phyloP scores from a whole-genome alignment of 768 basidiomycete genomes.

The Dendrothele bispora region DNA sequence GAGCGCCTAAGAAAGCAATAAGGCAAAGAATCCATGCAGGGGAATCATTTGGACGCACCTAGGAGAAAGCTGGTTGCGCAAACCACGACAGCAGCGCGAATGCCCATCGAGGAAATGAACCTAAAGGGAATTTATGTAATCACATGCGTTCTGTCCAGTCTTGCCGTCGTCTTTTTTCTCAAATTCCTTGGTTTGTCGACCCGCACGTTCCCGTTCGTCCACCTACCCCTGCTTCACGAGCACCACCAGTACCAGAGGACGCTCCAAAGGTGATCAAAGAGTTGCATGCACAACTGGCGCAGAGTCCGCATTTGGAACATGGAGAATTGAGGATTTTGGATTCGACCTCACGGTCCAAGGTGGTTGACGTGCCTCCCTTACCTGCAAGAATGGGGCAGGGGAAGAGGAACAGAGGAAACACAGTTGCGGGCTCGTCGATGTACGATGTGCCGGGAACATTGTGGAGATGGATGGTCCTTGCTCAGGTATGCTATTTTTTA shows the following conservation, averaged over 20 bases:
- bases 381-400: slow-evolving; percentile 61
- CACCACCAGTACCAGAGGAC: slow-evolving; percentile 48
- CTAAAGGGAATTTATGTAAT: slow-evolving; percentile 3
- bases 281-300: slow-evolving; percentile 55
- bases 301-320: slow-evolving; percentile 71
- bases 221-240: slow-evolving; percentile 24
- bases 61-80: slow-evolving; percentile 80
- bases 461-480: slow-evolving; percentile 79
- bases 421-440: slow-evolving; percentile 63
- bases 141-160: slow-evolving; percentile 2
- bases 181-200: slow-evolving; percentile 72
- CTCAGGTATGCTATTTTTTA: slow-evolving; percentile 49
- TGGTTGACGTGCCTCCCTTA: slow-evolving; percentile 58
- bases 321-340: slow-evolving; percentile 53
- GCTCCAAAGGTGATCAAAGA: slow-evolving; percentile 51
- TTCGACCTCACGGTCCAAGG: slow-evolving; percentile 35
- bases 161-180: slow-evolving; percentile 11
- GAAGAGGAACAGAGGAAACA: slow-evolving; percentile 61
- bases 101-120: slow-evolving; percentile 51
- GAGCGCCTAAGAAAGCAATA: slow-evolving; percentile 49
- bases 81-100: slow-evolving; percentile 73
- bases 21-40: not conserved
- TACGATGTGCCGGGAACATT: slow-evolving; percentile 52
- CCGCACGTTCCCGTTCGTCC: slow-evolving; percentile 30
- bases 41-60: slow-evolving; percentile 41